A percentile compares a stretch with the other conserved stretches of the same genome.
phyloP scores from a whole-genome alignment of 2,329 filamentous ascomycete species.

The Colletotrichum orchidophilum region DNA sequence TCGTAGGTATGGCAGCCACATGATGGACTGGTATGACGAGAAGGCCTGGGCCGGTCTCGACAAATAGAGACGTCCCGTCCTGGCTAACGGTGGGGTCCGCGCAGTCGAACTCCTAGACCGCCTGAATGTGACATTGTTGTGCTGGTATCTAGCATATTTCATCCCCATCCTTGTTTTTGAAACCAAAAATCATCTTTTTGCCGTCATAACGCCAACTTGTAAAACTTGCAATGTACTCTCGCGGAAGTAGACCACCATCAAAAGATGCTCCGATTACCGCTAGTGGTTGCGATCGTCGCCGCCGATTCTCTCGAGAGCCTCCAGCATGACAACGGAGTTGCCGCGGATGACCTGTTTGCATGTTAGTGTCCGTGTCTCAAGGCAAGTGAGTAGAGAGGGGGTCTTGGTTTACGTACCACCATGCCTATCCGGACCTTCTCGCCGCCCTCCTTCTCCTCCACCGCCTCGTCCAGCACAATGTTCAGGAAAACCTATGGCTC shows the following conservation, averaged over 20 bases:
- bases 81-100: background rate
- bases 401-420: constrained; percentile 71
- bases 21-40: constrained; percentile 62
- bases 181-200: constrained; percentile 28
- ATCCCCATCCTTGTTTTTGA: constrained; percentile 21
- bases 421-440: constrained; percentile 93
- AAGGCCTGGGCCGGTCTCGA: constrained; percentile 42
- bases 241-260: constrained; percentile 10
- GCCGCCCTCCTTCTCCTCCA: constrained; percentile 91
- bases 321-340: constrained; percentile 98
- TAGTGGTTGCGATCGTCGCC: constrained; percentile 62
- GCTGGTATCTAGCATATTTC: constrained; percentile 42
- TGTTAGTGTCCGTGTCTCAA: constrained; percentile 38
- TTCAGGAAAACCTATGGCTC: constrained; percentile 89
- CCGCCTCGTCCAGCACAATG: constrained; percentile 95
- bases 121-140: constrained; percentile 33
- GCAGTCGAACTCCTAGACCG: constrained; percentile 6
- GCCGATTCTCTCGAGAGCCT: constrained; percentile 77
- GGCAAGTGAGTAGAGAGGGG: background rate
- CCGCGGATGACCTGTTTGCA: constrained; percentile 84
- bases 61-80: background rate
- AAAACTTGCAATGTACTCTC: constrained; percentile 17
- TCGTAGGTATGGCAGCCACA: constrained; percentile 53
- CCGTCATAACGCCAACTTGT: constrained; percentile 31
- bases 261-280: constrained; percentile 22